Evolutionary conservation across 192 early-diverging fungal species (phyloP), one percentile per base, ranked within the genome.

Genomic region (Umbelopsis sp.): DNA sequence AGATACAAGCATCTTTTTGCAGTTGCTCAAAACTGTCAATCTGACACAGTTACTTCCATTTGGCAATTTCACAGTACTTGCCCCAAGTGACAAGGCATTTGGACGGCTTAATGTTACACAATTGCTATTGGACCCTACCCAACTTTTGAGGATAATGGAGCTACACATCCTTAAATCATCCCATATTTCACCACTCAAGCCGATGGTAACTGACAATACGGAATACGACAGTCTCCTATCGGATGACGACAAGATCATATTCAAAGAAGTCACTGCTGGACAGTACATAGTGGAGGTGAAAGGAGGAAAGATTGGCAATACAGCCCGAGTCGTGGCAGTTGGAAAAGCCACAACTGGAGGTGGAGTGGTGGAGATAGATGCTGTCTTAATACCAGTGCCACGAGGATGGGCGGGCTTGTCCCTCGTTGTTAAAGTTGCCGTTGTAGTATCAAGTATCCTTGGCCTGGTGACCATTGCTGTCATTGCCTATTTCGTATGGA

Each of bases 61-160:
- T 16, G 25, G 45, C 1, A 80, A 72, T 38, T 88, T 74, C 51
- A 83, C 81, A 0, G 73, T 88, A 21, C 79, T 88, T 49, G 80
- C 77, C 9, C 87, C 87, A 10, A 79, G 85, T 20, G 82, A 88
- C 65, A 71, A 82, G n/a, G 87, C 85, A 5, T 86, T 88, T 74
- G 52, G 65, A 4, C 45, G 77, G 4, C 56, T 84, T 53, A 83
- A 82, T 67, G 36, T 76, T 26, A 81, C 66, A 2, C 31, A 45
- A 31, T 54, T 71, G 29, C 21, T 65, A 34, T 50, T 73, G 17
- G 85, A 88, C 36, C 59, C 50, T 24, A 79, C 80, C 21, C 71
- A 74, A 59, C 76, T 89, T 14, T 81, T 81, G 21, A 77, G 83
- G 21, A 75, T 91, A 4, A 80, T 88, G 7, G 83, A 84, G 45